Base-by-base conservation (phyloP, 495 filamentous ascomycete species). In the Podospora conica region DNA sequence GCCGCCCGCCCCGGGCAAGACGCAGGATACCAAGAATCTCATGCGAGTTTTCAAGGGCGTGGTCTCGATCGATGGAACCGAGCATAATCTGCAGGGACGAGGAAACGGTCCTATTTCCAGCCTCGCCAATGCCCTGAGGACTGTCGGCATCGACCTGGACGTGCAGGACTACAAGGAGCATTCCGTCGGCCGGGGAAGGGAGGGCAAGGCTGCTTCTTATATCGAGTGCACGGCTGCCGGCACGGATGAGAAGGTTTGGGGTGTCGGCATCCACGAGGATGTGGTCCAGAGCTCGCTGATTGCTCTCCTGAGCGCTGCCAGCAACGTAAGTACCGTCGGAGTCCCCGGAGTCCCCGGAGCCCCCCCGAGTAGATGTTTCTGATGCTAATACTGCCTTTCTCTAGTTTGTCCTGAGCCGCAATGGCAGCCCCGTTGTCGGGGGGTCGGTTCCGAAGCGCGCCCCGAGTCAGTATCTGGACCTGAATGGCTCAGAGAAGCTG, bases 81-180 rank as follows among this genome's bases (percentile, higher is more conserved):
- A 98, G 77, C 88, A 93, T 70, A 80, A 82, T 58, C 87, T 98
- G 67, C 85, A 82, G 20, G 94, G 96, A 62, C 81, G 87, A 3
- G 95, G 96, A 15, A 93, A 94, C 73, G 95, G 95, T 71, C 91
- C 94, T 12, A 90, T 97, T 65, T 97, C 92, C 1, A 90, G 90
- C 53, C 78, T 98, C 68, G 91, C 93, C 15, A 87, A 92, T 68
- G 95, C 94, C 10, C 84, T 98, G 24, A 83, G 85, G 58, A 81
- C 83, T 9, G 80, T 98, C n/a, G 91, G 91, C 29, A 88, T 98
- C 55, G 90, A 97, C 70, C 82, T 98, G 3, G 93, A 98, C 74
- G 94, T 98, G 61, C 85, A 85, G 58, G 91, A 97, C 74, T 98
- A 98, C 77, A 97, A 96, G 79, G 96, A 97, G 75, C 96, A 98